Evolutionary conservation across 73 alveolate genomes (phyloP), one percentile per base, ranked within the genome.

Genomic region (Stentor coeruleus): DNA sequence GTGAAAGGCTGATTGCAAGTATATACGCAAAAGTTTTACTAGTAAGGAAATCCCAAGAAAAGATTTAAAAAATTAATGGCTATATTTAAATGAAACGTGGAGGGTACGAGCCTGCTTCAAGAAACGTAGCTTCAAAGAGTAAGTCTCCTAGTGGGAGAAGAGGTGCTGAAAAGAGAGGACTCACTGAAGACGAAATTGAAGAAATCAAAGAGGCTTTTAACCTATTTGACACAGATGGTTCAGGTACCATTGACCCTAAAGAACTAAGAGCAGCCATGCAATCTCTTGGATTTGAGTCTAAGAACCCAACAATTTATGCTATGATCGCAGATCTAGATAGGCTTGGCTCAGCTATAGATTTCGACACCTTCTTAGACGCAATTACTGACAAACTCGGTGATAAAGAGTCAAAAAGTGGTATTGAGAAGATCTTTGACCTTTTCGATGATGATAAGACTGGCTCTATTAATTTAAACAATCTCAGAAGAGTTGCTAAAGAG

Each of bases 181-280:
- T 93, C 76, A 92, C 98, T 3, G 97, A 93, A 79, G 98, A 92
- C 80, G 90, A 81, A 76, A 81, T 81, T 39, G 90, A 81, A 58
- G 82, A 81, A 35, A 75, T 84, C 57, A 76, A 85, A 59, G 98
- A 96, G 81, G 99, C 99, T 37, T 96, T 96, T 95, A 95, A 96
- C 88, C 90, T 96, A 77, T 91, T 91, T 83, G 97, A 91, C 75
- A 82, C 94, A 3, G 98, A 92, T 39, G 99, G 98, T 35, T 85
- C 97, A 59, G 99, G 99, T 0, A 90, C 91, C 83, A 93, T 96
- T 42, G 98, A 96, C 77, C 99, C 99, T 35, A 90, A 91, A 76
- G 99, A 96, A 91, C 91, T 96, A 59, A 96, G 92, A 86, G 98
- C 97, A 59, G 97, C 99, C 82, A 96, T 96, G 98, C 87, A 92